Base-by-base conservation (phyloP, 805 yeast species). In the Monosporozyma yasuniensis region DNA sequence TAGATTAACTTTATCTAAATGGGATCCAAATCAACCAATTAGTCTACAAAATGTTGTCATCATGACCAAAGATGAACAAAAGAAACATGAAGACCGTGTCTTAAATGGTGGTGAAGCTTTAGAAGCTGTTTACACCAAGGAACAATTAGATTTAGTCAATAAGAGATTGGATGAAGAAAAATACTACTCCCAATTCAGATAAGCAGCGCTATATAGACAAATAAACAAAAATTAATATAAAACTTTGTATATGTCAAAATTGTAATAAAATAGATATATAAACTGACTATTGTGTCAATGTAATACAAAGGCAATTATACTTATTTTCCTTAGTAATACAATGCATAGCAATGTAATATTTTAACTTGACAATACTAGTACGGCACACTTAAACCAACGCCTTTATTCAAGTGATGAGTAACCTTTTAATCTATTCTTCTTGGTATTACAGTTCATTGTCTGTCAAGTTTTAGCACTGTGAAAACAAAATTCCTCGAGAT, bases 61-160 rank as follows among this genome's bases (percentile, higher is more conserved):
- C 2, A 74, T 93, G 83, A 89, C 96, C 2, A 84, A 84, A 61
- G 93, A 87, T 42, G 98, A 93, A 66, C 95, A 84, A 61, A 78
- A 74, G 54, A 61, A 56, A 12, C 99, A 93, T 61, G 99, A 93
- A 67, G 75, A 75, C 25, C 74, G 80, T 57, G 83, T 91, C 2
- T 70, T 93, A 50, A 73, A 70, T 27, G 91, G 90, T 5, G 82
- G 81, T n/a, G 82, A 82, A 64, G 59, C 55, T 7, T 56, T 85
- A 16, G 76, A 71, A 47, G 83, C 78, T 42, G 87, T 89, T 2
- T 90, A 90, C 63, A 59, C 80, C 2, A 58, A 64, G 23, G 81
- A 81, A 47, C 83, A 81, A 3, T 52, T 87, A 19, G 77, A 74
- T 2, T 61, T 76, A 42, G 83, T 86, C 3, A 67, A 74, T 14